A percentile compares a stretch with the other conserved stretches of the same genome.
Conservation (phyloP, 2,329 filamentous ascomycete species). For the Penicillium palitans region DNA sequence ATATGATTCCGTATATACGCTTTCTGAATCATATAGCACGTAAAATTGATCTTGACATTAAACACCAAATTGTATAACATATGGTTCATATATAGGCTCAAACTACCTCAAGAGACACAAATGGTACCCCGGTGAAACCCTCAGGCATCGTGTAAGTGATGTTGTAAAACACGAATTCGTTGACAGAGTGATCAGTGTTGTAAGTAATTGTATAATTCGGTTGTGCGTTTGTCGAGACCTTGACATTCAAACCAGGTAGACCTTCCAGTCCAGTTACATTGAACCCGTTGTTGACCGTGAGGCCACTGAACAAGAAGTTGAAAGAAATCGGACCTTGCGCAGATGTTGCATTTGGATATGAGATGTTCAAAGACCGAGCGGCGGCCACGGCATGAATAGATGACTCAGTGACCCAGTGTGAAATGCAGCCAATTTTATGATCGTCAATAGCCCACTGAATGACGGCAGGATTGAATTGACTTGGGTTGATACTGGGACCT, state of each 20-base stretch:
- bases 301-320: constrained; percentile 19
- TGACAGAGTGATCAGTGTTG: constrained; percentile 17
- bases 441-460: constrained; percentile 57
- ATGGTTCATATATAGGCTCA: neutral
- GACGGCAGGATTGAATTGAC: constrained; percentile 60
- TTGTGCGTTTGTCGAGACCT: constrained; percentile 15
- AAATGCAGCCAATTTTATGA: constrained; percentile 24
- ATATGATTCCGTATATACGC: neutral
- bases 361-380: constrained; percentile 49
- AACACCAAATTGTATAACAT: neutral
- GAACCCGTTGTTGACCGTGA: constrained; percentile 50
- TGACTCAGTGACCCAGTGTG: constrained; percentile 44
- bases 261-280: constrained; percentile 20
- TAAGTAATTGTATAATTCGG: constrained; percentile 17
- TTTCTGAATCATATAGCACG: neutral
- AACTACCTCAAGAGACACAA: constrained; percentile 11
- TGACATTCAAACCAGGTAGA: constrained; percentile 14
- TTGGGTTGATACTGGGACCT: constrained; percentile 54
- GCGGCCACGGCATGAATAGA: constrained; percentile 46
- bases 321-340: constrained; percentile 9
- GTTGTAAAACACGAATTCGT: constrained; percentile 22
- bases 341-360: constrained; percentile 53
- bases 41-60: neutral
- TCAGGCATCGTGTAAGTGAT: constrained; percentile 21
- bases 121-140: constrained; percentile 12